phyloP scores from a whole-genome alignment of 2,329 filamentous ascomycete species.

The Ophiostoma pallidulum region DNA sequence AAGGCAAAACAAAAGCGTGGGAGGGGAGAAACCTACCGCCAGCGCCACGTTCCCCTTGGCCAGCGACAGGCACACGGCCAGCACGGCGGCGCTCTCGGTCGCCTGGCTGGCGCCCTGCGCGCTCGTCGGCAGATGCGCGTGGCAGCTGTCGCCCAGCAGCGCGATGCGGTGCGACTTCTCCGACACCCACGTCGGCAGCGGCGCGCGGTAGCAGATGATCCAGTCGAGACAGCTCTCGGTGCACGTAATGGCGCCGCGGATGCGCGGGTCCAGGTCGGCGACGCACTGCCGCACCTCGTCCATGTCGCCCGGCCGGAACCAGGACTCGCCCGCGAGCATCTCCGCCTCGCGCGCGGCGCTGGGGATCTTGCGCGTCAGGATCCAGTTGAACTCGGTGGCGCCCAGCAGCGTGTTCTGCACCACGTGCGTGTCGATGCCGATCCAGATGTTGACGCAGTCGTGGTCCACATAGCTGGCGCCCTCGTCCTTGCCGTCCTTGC shows the following conservation, averaged over 20 bases:
- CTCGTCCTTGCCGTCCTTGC: too few species aligned
- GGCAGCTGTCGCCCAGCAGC: slow-evolving; percentile 44
- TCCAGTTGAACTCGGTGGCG: slow-evolving; percentile 37
- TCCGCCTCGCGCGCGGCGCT: slow-evolving; percentile 27
- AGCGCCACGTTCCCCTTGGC: slow-evolving; percentile 24
- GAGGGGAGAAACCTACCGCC: too few species aligned
- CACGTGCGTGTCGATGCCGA: slow-evolving; percentile 33
- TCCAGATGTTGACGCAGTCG: slow-evolving; percentile 37
- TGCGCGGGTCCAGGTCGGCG: slow-evolving; percentile 32
- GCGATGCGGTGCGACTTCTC: slow-evolving; percentile 34
- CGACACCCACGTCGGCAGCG: slow-evolving; percentile 42
- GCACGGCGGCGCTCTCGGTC: slow-evolving; percentile 39
- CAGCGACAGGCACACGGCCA: slow-evolving; percentile 35
- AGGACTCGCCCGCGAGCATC: slow-evolving; percentile 36
- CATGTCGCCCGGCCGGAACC: slow-evolving; percentile 39
- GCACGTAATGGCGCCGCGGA: slow-evolving; percentile 34
- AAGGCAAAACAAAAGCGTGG: too few species aligned
- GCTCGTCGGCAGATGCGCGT: slow-evolving; percentile 44
- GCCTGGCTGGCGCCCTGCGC: slow-evolving; percentile 45
- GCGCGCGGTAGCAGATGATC: slow-evolving; percentile 46
- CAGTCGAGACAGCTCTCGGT: slow-evolving; percentile 36
- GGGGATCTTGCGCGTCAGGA: slow-evolving; percentile 33
- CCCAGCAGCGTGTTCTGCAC: slow-evolving; percentile 34
- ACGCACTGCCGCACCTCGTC: slow-evolving; percentile 31
- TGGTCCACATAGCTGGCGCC: slow-evolving; percentile 33